A percentile compares a stretch with the other conserved stretches of the same genome.
Evolutionary conservation across 1,139 yeast species (phyloP).

Genomic region (Hyphopichia wangnamkhiaoensis): DNA sequence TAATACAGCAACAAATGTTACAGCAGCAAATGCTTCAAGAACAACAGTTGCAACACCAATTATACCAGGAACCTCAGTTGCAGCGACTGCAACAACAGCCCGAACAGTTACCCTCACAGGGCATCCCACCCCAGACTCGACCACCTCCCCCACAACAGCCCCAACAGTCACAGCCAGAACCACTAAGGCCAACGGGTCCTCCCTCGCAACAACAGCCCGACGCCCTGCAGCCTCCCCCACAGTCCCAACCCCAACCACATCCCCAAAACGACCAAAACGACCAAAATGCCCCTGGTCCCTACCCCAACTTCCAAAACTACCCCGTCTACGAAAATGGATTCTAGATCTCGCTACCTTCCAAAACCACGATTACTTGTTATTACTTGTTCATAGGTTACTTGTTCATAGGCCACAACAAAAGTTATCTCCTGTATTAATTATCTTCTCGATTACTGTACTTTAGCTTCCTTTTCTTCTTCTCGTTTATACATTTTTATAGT

Average conservation of each 20-base stretch:
- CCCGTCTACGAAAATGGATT: conserved; percentile 13
- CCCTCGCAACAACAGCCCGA: conserved; percentile 6
- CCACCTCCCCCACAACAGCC: conserved; percentile 3
- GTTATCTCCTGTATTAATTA: too few species aligned
- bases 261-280: conserved; percentile 6
- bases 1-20: conserved; percentile 16
- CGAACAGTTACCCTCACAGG: conserved; percentile 1
- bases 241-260: conserved; percentile 5
- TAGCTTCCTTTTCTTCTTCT: too few species aligned
- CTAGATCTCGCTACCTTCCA: neutral
- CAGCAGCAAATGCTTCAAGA: conserved; percentile 14
- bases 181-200: too few species aligned
- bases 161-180: conserved; percentile 7
- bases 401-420: too few species aligned
- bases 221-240: neutral
- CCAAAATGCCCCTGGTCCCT: conserved; percentile 9
- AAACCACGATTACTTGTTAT: neutral
- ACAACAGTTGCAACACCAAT: conserved; percentile 8
- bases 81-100: conserved; percentile 7
- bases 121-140: neutral
- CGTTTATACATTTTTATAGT: too few species aligned
- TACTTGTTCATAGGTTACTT: neutral
- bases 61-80: conserved; percentile 5
- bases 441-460: too few species aligned
- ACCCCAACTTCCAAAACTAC: conserved; percentile 12